phyloP scores from a whole-genome alignment of 192 early-diverging fungal genomes.

The Gryganskiella cystojenkinii region DNA sequence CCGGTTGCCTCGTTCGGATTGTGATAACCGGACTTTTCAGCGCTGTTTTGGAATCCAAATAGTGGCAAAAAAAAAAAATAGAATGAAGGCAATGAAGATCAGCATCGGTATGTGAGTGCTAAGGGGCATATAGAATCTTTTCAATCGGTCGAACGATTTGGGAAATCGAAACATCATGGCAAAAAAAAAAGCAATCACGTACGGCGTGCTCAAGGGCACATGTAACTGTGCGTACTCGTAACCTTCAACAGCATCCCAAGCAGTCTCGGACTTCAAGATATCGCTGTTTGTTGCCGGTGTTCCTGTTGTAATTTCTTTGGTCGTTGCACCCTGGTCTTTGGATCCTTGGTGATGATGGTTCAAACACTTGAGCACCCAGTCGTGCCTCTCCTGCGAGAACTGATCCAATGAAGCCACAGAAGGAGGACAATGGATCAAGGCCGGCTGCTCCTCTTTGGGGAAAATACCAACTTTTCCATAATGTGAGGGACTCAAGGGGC shows the following conservation, averaged over 20 bases:
- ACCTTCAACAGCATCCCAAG: slow-evolving; percentile 34
- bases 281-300: neutral
- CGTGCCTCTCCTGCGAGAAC: slow-evolving; percentile 33
- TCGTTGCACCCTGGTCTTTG: neutral
- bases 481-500: too few species aligned
- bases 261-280: slow-evolving; percentile 9
- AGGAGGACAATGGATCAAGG: slow-evolving; percentile 38
- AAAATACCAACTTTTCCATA: neutral
- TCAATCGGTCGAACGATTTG: too few species aligned
- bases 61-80: neutral
- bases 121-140: too few species aligned
- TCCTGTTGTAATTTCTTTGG: neutral
- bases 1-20: slow-evolving; percentile 45
- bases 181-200: too few species aligned
- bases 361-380: slow-evolving; percentile 30
- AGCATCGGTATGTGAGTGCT: too few species aligned
- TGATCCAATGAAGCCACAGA: slow-evolving; percentile 34
- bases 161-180: too few species aligned
- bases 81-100: too few species aligned
- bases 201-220: neutral
- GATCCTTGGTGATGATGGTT: too few species aligned
- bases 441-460: slow-evolving; percentile 10
- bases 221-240: neutral
- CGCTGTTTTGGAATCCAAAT: slow-evolving; percentile 12
- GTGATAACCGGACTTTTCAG: slow-evolving; percentile 27